phyloP scores from a whole-genome alignment of 192 early-diverging fungal species.

The Coemansia sp. region DNA sequence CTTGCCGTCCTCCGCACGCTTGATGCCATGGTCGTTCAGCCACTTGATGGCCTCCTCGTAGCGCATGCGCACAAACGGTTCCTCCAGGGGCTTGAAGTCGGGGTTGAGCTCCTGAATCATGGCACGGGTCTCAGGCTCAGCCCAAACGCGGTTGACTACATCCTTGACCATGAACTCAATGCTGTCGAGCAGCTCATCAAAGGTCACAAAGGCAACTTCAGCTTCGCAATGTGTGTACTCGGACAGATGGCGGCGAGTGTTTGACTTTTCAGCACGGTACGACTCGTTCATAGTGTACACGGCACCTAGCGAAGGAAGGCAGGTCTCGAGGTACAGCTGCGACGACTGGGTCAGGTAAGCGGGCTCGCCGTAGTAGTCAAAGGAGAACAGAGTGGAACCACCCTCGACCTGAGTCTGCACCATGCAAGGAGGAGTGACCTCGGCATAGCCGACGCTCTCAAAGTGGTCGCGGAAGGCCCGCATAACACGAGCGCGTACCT shows the following conservation, averaged over 20 bases:
- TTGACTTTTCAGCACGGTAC: constrained; percentile 96
- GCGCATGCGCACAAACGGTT: constrained; percentile 94
- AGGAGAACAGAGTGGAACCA: constrained; percentile 88
- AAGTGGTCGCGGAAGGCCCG: constrained; percentile 96
- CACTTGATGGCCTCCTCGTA: constrained; percentile 96
- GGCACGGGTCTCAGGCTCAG: constrained; percentile 67
- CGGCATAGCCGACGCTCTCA: constrained; percentile 68
- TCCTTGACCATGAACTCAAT: constrained; percentile 88
- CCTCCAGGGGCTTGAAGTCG: constrained; percentile 62
- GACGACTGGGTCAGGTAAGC: constrained; percentile 98
- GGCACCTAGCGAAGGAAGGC: constrained; percentile 90
- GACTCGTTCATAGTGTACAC: constrained; percentile 96
- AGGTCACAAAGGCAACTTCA: constrained; percentile 91
- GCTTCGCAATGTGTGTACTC: constrained; percentile 98
- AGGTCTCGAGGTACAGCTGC: constrained; percentile 97
- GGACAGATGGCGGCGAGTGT: constrained; percentile 94
- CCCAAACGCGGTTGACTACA: constrained; percentile 75
- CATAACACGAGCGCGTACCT: constrained; percentile 79
- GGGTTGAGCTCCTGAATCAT: constrained; percentile 91
- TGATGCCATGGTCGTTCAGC: constrained; percentile 85
- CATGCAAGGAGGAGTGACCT: constrained; percentile 98
- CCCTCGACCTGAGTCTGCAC: constrained; percentile 99
- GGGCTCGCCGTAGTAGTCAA: constrained; percentile 95
- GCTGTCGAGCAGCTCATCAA: constrained; percentile 81
- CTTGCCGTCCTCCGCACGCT: constrained; percentile 81